Conservation (phyloP, 1,284 basidiomycete genomes). For the Volvariella volvacea region DNA sequence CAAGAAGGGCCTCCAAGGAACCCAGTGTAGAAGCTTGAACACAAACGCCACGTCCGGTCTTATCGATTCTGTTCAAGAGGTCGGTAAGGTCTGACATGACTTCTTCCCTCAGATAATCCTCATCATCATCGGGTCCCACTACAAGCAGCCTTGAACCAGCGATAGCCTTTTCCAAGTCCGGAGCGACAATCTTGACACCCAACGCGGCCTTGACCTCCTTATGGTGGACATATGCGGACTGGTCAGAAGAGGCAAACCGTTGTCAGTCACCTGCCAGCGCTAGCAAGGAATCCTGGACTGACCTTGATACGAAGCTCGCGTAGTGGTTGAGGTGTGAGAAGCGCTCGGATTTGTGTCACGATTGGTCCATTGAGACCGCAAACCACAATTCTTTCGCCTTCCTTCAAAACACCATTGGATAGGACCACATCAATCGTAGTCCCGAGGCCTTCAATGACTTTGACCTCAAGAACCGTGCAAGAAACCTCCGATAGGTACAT, state of each 20-base stretch:
- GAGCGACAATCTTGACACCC: constrained; percentile 94
- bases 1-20: constrained; percentile 93
- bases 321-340: constrained; percentile 95
- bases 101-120: constrained; percentile 91
- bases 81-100: constrained; percentile 96
- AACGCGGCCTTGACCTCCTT: constrained; percentile 97
- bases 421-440: constrained; percentile 98
- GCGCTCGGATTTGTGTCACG: constrained; percentile 89
- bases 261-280: constrained; percentile 9
- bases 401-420: constrained; percentile 89
- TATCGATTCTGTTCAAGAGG: constrained; percentile 88
- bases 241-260: constrained; percentile 5
- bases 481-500: constrained; percentile 99
- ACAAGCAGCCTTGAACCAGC: constrained; percentile 94
- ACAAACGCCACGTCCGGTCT: constrained; percentile 92
- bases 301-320: constrained; percentile 96
- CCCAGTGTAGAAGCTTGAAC: constrained; percentile 98
- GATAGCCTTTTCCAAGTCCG: constrained; percentile 98
- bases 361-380: constrained; percentile 98
- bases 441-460: constrained; percentile 97
- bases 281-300: constrained; percentile 12
- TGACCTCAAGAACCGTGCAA: constrained; percentile 99
- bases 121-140: constrained; percentile 90
- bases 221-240: constrained; percentile 97
- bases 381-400: constrained; percentile 94